Percentiles rank a stretch among this genome's conserved stretches.
Conservation (phyloP, 2,329 filamentous ascomycete genomes). For the Fusarium hainanense region DNA sequence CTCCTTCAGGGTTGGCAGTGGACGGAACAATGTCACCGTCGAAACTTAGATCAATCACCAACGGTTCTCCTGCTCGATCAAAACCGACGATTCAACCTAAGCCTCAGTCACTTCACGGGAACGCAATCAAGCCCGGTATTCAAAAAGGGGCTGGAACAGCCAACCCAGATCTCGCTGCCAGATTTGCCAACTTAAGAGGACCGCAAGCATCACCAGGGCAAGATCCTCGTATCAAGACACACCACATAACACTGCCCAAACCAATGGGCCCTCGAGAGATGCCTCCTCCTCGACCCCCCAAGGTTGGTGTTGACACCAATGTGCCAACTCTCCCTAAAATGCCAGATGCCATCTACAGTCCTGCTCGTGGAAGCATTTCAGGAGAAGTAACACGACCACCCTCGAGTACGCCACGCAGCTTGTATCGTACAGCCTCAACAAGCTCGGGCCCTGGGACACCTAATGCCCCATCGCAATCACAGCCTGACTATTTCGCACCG, state of each 20-base stretch:
- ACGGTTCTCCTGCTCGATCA: conserved; percentile 44
- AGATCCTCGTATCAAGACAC: conserved; percentile 65
- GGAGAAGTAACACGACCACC: conserved; percentile 73
- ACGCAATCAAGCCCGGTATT: conserved; percentile 55
- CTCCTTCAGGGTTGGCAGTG: conserved; percentile 27
- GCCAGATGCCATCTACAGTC: conserved; percentile 81
- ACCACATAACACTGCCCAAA: conserved; percentile 55
- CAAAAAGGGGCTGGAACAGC: conserved; percentile 44
- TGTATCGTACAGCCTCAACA: conserved; percentile 69
- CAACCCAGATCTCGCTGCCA: conserved; percentile 62
- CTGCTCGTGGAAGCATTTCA: conserved; percentile 76
- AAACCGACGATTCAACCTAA: conserved; percentile 72
- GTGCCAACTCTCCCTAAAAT: conserved; percentile 72
- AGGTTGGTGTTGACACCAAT: conserved; percentile 62
- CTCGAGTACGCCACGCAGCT: conserved; percentile 71
- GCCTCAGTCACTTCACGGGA: conserved; percentile 73
- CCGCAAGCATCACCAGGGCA: conserved; percentile 56
- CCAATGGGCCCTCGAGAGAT: conserved; percentile 64
- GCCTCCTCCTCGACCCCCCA: conserved; percentile 58
- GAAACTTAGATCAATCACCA: conserved; percentile 27
- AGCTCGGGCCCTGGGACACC: conserved; percentile 51
- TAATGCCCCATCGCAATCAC: conserved; percentile 44
- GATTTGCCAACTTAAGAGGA: conserved; percentile 68
- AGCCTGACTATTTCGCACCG: conserved; percentile 50
- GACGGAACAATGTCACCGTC: conserved; percentile 23